Evolutionary conservation across 2,329 filamentous ascomycete genomes (phyloP).

Genomic region (Chaetomiaceae sp.): DNA sequence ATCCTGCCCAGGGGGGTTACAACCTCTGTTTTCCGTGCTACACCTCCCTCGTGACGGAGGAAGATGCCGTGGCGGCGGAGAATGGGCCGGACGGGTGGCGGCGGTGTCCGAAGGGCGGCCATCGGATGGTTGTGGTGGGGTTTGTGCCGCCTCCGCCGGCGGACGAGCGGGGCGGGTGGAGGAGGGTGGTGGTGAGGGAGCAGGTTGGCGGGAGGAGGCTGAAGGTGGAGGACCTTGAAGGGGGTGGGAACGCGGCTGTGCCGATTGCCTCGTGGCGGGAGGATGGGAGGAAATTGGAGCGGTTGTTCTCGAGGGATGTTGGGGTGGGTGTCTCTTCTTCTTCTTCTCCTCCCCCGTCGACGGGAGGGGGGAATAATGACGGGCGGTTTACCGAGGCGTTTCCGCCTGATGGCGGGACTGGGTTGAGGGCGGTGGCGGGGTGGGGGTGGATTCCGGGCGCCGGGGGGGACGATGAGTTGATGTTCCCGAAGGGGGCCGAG

Average conservation of each 20-base stretch:
- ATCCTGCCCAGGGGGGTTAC: no score
- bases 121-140: slow-evolving; percentile 77
- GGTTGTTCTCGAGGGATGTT: slow-evolving; percentile 50
- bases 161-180: slow-evolving; percentile 37
- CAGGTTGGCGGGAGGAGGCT: slow-evolving; percentile 73
- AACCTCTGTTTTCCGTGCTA: slow-evolving; percentile 83
- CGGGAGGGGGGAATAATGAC: slow-evolving; percentile 25
- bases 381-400: slow-evolving; percentile 40
- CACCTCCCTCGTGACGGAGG: slow-evolving; percentile 55
- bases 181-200: slow-evolving; percentile 62
- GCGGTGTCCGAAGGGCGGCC: slow-evolving; percentile 67
- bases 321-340: no score
- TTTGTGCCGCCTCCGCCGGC: no score
- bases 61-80: slow-evolving; percentile 63
- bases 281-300: slow-evolving; percentile 37
- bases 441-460: slow-evolving; percentile 76
- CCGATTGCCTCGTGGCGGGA: slow-evolving; percentile 51
- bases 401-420: slow-evolving; percentile 72
- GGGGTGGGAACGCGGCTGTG: slow-evolving; percentile 30
- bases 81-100: slow-evolving; percentile 82
- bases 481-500: slow-evolving; percentile 80
- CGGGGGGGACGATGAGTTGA: slow-evolving; percentile 66
- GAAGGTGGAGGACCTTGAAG: slow-evolving; percentile 50
- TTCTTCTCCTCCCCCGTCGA: no score
- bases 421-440: slow-evolving; percentile 57